phyloP scores from a whole-genome alignment of 2,329 filamentous ascomycete species.

The Colletotrichum sp. region DNA sequence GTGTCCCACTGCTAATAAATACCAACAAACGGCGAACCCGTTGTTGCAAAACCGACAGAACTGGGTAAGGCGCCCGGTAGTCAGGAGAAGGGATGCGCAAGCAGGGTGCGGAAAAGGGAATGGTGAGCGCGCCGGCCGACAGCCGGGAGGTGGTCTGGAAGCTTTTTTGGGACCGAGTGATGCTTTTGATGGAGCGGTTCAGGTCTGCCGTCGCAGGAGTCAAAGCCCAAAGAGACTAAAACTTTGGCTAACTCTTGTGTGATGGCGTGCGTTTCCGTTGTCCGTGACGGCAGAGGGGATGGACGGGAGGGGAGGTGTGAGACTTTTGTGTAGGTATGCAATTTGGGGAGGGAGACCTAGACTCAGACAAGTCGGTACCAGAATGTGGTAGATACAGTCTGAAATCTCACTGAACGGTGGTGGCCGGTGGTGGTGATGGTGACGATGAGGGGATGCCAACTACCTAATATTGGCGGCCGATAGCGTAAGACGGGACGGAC shows the following conservation, averaged over 20 bases:
- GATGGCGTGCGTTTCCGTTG: background rate
- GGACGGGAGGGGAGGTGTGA: background rate
- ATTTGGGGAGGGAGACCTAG: background rate
- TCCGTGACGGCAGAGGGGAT: background rate
- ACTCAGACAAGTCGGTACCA: background rate
- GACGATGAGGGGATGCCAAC: slow-evolving; percentile 1
- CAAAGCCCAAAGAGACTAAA: slow-evolving; percentile 6
- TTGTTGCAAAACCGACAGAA: background rate
- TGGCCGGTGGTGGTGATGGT: background rate
- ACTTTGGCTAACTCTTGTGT: background rate
- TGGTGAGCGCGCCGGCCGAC: background rate
- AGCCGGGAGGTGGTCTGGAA: slow-evolving; percentile 11
- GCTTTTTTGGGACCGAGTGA: slow-evolving; percentile 10
- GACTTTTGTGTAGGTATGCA: background rate
- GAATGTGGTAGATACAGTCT: background rate
- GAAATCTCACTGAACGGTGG: background rate
- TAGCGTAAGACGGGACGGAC: slow-evolving; percentile 20
- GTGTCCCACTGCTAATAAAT: slow-evolving; percentile 15
- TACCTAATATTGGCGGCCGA: slow-evolving; percentile 8
- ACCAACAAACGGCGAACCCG: background rate
- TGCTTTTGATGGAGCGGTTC: slow-evolving; percentile 14
- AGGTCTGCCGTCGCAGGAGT: slow-evolving; percentile 8
- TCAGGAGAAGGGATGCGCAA: slow-evolving; percentile 3
- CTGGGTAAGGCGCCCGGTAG: background rate
- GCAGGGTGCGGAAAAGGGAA: background rate